These are phyloP conservation scores for Plantago elongata DNA, from an alignment of 257 asterid genomes.

Conservation along the genomic window DNA sequence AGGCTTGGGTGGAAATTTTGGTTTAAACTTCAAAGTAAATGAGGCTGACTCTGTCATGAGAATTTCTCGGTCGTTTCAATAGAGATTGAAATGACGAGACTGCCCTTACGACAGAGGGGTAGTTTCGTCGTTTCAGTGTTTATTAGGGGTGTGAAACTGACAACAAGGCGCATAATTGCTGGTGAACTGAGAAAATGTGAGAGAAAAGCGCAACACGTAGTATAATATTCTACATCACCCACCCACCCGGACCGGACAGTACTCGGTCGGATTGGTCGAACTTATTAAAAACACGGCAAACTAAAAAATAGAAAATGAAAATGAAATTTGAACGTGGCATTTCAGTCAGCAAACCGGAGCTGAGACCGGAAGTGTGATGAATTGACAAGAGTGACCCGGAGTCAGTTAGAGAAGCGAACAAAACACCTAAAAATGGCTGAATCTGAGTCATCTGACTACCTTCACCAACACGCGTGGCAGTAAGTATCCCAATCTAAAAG, in stretches of 20 bases:
- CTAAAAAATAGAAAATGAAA: background rate
- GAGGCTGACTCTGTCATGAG: constrained; percentile 11
- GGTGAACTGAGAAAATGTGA: constrained; percentile 22
- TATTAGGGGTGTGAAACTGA: constrained; percentile 19
- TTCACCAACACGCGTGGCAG: constrained; percentile 31
- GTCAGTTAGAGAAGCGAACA: constrained; percentile 1
- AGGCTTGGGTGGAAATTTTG: constrained; percentile 3
- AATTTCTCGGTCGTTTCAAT: constrained; percentile 4
- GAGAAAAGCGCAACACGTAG: constrained; percentile 30
- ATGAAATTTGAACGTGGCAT: too few species aligned
- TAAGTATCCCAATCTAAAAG: constrained; percentile 21
- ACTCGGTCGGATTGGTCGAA: too few species aligned
- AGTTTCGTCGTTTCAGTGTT: constrained; percentile 16
- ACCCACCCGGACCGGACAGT: too few species aligned
- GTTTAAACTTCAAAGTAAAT: constrained; percentile 7
- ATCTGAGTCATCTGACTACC: constrained; percentile 46
- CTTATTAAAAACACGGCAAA: background rate
- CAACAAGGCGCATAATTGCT: constrained; percentile 25
- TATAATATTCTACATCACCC: background rate
- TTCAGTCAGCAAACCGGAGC: constrained; percentile 26
- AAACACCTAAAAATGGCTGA: constrained; percentile 20
- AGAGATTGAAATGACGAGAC: constrained; percentile 12
- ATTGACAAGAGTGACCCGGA: constrained; percentile 12
- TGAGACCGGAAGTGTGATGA: constrained; percentile 10
- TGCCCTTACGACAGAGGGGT: constrained; percentile 19